phyloP scores from a whole-genome alignment of 2,329 filamentous ascomycete species.

The Cordyceps tenuipes region DNA sequence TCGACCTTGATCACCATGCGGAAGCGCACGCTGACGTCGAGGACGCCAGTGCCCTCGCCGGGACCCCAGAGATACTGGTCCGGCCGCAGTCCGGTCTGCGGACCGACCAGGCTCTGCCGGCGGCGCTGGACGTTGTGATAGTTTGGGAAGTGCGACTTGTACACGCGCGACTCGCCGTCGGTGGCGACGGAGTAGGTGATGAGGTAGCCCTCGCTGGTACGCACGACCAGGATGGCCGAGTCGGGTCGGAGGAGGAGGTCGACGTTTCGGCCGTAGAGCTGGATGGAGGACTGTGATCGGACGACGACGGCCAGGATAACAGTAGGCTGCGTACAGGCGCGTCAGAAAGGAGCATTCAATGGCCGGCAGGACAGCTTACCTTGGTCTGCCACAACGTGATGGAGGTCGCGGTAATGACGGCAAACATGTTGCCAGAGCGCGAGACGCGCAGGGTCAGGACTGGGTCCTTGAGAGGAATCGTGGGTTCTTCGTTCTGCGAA shows the following conservation, averaged over 20 bases:
- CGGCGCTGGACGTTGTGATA: constrained; percentile 55
- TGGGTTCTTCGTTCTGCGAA: constrained; percentile 20
- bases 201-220: constrained; percentile 76
- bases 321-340: constrained; percentile 55
- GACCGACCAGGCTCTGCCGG: constrained; percentile 52
- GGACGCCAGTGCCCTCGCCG: constrained; percentile 73
- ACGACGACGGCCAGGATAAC: constrained; percentile 79
- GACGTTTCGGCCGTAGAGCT: constrained; percentile 76
- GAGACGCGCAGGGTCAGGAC: constrained; percentile 71
- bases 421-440: constrained; percentile 73
- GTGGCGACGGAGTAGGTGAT: constrained; percentile 91
- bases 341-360: constrained; percentile 12
- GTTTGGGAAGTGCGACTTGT: constrained; percentile 71
- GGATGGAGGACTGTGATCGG: constrained; percentile 70
- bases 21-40: constrained; percentile 84
- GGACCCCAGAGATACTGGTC: constrained; percentile 63
- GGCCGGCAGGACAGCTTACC: constrained; percentile 39
- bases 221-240: constrained; percentile 83
- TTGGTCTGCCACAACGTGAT: constrained; percentile 97
- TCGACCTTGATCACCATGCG: constrained; percentile 98
- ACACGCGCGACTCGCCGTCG: constrained; percentile 74
- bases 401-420: constrained; percentile 74
- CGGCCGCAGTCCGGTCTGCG: constrained; percentile 44
- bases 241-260: constrained; percentile 83
- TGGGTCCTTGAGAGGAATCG: constrained; percentile 47